phyloP scores from a whole-genome alignment of 306 rosid genomes.

The Dicorynia guianensis region DNA sequence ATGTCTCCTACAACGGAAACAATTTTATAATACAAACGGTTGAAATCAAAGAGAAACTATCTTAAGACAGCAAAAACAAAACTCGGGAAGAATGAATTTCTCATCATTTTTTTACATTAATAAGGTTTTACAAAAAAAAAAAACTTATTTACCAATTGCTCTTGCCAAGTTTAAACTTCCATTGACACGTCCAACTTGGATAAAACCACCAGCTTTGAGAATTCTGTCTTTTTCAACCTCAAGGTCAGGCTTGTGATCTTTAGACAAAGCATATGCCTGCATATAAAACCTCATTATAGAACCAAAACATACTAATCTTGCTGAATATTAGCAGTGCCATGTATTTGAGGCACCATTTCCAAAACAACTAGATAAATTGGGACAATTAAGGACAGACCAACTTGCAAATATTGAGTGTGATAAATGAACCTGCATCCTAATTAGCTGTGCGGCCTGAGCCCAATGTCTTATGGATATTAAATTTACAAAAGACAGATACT shows the following conservation, averaged over 20 bases:
- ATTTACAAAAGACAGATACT: conserved; percentile 16
- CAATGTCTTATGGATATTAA: neutral
- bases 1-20: conserved; percentile 64
- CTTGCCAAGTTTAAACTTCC: conserved; percentile 94
- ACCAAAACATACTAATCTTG: conserved; percentile 25
- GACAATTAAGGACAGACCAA: neutral
- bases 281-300: conserved; percentile 40
- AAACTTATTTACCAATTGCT: conserved; percentile 75
- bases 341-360: too few relatives aligned
- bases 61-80: neutral
- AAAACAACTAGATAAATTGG: too few relatives aligned
- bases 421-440: too few relatives aligned
- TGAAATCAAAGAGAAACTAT: conserved; percentile 14
- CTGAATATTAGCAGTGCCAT: neutral
- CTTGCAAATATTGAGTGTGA: conserved; percentile 7
- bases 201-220: conserved; percentile 90
- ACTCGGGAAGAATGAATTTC: conserved; percentile 25
- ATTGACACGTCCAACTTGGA: conserved; percentile 93
- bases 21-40: conserved; percentile 23
- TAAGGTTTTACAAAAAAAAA: neutral
- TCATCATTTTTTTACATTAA: conserved; percentile 17
- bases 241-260: conserved; percentile 95
- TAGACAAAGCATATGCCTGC: conserved; percentile 90
- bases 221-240: conserved; percentile 91
- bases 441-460: too few relatives aligned